Base-by-base conservation (phyloP, 2,329 filamentous ascomycete species). In the Gaeumannomyces sp. region DNA sequence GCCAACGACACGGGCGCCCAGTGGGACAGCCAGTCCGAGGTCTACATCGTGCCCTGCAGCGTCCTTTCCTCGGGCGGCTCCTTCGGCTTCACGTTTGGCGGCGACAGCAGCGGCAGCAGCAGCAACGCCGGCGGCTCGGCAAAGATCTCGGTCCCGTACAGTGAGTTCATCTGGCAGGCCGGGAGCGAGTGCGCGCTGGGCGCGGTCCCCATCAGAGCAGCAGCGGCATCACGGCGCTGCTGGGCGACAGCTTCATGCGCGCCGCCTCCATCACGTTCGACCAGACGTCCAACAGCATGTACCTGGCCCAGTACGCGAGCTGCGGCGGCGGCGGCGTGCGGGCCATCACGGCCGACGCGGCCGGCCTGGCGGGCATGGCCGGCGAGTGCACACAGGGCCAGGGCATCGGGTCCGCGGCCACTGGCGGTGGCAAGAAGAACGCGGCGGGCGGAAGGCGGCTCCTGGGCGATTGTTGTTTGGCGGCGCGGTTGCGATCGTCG, bases 91-190 rank as follows among this genome's bases (percentile, higher is more conserved):
- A 76, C 74, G 53, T 83, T 85, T 56, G 19, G 19, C 45, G 7
- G 22, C 45, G 14, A 8, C 45, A 7, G 22, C 45, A 45, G 38
- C 45, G 14, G 22, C 45, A 7, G 22, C 45, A 45, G 38, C 38
- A 75, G 75, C 28, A 64, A 68, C 63, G 75, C 75, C 28, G 65
- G 69, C 63, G 78, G 76, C 67, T 72, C 71, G 6, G 73, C 85
- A 33, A 72, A 69, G 11, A 62, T 67, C 60, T 50, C 57, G 50
- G 80, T 83, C 19, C 73, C 79, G 4, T 74, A 81, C 22, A 73
- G 72, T 66, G 82, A 86, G 68, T 82, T 85, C 61, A 79, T 85
- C 69, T 76, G 84, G 64, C 74, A 82, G 31, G 70, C 76, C 16
- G 69, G 74, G 19, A 69, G 69, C 16, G 74, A 70, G 57, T 83